Percentiles rank a stretch among this genome's conserved stretches.
phyloP scores from a whole-genome alignment of 2,329 filamentous ascomycete genomes.

The Myriosclerotinia curreyana region DNA sequence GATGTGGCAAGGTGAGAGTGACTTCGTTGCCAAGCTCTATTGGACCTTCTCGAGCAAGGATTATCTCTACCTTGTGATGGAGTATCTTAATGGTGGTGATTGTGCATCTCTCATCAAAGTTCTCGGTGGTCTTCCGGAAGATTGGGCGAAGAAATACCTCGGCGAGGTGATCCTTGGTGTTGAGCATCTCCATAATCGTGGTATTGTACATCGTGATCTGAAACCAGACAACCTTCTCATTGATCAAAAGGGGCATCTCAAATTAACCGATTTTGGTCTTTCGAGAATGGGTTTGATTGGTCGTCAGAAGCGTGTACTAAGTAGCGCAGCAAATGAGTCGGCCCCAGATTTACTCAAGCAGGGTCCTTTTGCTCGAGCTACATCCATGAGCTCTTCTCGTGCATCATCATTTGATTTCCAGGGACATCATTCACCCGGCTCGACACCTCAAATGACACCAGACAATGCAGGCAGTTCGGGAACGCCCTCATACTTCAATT shows the following conservation, averaged over 20 bases:
- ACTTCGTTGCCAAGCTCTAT: constrained; percentile 97
- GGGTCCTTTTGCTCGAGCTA: constrained; percentile 81
- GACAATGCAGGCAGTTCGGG: constrained; percentile 63
- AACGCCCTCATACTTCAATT: constrained; percentile 90
- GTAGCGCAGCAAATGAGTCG: constrained; percentile 71
- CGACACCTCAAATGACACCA: constrained; percentile 84
- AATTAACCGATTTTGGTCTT: constrained; percentile 94
- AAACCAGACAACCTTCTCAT: constrained; percentile 98
- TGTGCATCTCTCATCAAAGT: constrained; percentile 96
- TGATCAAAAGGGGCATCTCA: constrained; percentile 93
- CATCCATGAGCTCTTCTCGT: constrained; percentile 83
- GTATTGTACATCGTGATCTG: constrained; percentile 93
- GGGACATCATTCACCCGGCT: constrained; percentile 70
- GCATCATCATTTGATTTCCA: constrained; percentile 93
- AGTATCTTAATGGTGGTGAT: constrained; percentile 96
- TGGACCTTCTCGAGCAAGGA: constrained; percentile 99
- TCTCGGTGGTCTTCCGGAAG: constrained; percentile 85
- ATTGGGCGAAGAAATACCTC: constrained; percentile 97
- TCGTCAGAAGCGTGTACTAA: constrained; percentile 89
- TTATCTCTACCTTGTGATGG: constrained; percentile 98
- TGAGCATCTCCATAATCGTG: constrained; percentile 88
- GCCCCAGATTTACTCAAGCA: constrained; percentile 90
- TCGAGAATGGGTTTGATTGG: constrained; percentile 97
- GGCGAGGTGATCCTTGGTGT: constrained; percentile 96
- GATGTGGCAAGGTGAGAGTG: constrained; percentile 99